phyloP scores from a whole-genome alignment of 768 basidiomycete genomes.

The Dacryopinax primogenitus region DNA sequence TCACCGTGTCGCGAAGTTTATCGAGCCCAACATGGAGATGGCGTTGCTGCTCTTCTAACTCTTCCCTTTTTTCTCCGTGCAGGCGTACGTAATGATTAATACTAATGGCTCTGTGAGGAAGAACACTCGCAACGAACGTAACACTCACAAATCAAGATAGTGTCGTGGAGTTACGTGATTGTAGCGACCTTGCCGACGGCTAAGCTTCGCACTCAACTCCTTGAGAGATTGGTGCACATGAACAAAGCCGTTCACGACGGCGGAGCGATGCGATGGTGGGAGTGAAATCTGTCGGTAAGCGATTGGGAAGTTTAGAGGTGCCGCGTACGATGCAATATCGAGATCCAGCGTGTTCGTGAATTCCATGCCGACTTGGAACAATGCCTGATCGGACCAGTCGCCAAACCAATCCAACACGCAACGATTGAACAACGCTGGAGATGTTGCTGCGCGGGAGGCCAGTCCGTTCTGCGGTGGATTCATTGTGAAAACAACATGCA shows the following conservation, averaged over 20 bases:
- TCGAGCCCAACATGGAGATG: conserved; percentile 97
- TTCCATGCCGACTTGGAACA: conserved; percentile 96
- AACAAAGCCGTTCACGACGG: conserved; percentile 87
- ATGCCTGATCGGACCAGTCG: conserved; percentile 97
- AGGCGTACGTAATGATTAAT: conserved; percentile 95
- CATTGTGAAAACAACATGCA: conserved; percentile 99
- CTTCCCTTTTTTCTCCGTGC: conserved; percentile 91
- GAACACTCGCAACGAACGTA: conserved; percentile 5
- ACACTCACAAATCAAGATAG: conserved; percentile 91
- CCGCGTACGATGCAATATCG: conserved; percentile 66
- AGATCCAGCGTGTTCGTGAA: conserved; percentile 91
- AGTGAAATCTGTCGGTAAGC: conserved; percentile 70
- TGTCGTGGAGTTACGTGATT: conserved; percentile 96
- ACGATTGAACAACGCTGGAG: conserved; percentile 95
- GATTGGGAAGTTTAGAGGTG: conserved; percentile 75
- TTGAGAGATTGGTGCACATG: conserved; percentile 82
- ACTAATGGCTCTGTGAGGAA: conserved; percentile 31
- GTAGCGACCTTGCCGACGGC: conserved; percentile 85
- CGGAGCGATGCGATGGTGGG: conserved; percentile 82
- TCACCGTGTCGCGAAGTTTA: conserved; percentile 89
- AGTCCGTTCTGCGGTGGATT: conserved; percentile 94
- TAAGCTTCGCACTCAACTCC: conserved; percentile 76
- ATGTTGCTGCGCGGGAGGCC: conserved; percentile 90
- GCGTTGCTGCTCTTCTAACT: conserved; percentile 95
- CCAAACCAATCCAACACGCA: conserved; percentile 99